phyloP scores from a whole-genome alignment of 1,284 basidiomycete genomes.

The Salmacisia buchloeana region DNA sequence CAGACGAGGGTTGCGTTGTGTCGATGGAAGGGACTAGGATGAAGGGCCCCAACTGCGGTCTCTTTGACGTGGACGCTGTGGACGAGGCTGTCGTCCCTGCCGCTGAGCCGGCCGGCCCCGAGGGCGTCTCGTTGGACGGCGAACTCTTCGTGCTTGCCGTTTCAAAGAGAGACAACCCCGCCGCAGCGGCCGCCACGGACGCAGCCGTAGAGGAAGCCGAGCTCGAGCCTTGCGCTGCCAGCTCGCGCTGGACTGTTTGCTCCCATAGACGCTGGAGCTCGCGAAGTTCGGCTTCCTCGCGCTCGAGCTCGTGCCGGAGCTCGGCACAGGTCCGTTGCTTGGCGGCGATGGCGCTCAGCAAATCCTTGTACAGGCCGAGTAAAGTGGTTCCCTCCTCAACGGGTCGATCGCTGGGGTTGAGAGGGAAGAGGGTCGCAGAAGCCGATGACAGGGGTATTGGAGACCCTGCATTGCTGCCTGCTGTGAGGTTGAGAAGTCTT shows the following conservation, averaged over 20 bases:
- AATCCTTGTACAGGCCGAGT: background rate
- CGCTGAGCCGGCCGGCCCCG: too few species aligned
- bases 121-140: background rate
- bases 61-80: background rate
- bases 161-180: background rate
- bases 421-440: background rate
- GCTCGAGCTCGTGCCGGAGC: background rate
- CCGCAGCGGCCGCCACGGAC: background rate
- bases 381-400: background rate
- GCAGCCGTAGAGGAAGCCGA: background rate
- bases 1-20: background rate
- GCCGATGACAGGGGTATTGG: background rate
- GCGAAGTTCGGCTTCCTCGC: background rate
- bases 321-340: background rate
- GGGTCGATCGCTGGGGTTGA: background rate
- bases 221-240: background rate
- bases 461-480: background rate
- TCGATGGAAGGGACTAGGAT: background rate
- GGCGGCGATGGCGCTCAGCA: constrained; percentile 4
- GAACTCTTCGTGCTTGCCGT: background rate
- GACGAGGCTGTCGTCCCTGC: too few species aligned
- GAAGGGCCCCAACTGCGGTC: background rate
- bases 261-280: background rate
- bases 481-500: background rate
- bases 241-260: background rate